Base-by-base conservation (phyloP, 176 grass and related monocot genomes). In the Hsuehochloa calcarea region DNA sequence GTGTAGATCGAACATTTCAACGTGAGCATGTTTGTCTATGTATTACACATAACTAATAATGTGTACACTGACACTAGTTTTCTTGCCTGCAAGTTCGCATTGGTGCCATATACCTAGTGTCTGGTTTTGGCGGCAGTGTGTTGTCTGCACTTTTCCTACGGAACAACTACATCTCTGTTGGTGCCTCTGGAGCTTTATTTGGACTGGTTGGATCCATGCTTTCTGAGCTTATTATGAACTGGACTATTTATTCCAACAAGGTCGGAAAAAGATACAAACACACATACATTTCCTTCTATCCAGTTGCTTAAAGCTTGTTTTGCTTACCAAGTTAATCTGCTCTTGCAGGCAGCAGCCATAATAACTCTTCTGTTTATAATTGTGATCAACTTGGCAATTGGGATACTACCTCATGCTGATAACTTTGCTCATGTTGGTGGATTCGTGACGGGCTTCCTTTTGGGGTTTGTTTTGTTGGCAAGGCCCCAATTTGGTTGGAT, bases 191-290 rank as follows among this genome's bases (percentile, higher is more conserved):
- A 70, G 93, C 97, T 82, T 80, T 99, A 58, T 99, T 99, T 89
- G 97, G 97, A 60, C 81, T 99, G 44, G 90, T 99, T 47, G 97
- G 97, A 56, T 92, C 97, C 47, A 96, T 99, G 97, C 96, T 99
- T 85, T 99, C 97, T 84, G 97, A 99, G 51, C 93, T 99, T 23
- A 73, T 99, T 54, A 99, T 91, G 89, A 99, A 96, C 84, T 99
- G 97, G 97, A 90, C 91, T 13, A 96, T 94, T 70, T 99, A 99
- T 70, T 96, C 97, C 39, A 99, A 99, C 81, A 94, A 88, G 90
- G 97, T 94, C n/a, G 44, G 59, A 14, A 68, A 60, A 27, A 37
- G 5, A 34, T 5, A 62, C 4, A 45, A 34, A 55, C 10, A 22
- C 37, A 13, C 50, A 60, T 58, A 8, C 0, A 65, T 4, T 79